Conservation (phyloP, 306 rosid genomes). For the Gleditsia sinensis region DNA sequence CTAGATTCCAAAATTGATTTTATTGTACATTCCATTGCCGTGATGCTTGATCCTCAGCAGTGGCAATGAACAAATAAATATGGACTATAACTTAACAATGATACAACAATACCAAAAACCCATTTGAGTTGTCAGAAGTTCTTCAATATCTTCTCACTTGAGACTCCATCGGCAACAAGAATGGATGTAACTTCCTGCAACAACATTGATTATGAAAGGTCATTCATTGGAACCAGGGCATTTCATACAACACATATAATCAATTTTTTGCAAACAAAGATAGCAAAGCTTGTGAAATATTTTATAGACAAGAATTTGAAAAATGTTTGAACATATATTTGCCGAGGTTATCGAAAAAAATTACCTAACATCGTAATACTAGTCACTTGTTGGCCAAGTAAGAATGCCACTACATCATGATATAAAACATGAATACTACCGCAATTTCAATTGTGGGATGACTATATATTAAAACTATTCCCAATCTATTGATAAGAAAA, state of each 20-base stretch:
- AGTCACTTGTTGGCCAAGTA: background rate
- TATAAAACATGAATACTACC: background rate
- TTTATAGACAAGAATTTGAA: background rate
- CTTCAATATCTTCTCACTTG: constrained; percentile 80
- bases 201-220: constrained; percentile 2
- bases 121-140: constrained; percentile 60
- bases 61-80: constrained; percentile 46
- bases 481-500: background rate
- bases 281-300: background rate
- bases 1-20: constrained; percentile 45
- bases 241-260: background rate
- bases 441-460: background rate
- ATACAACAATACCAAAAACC: constrained; percentile 54
- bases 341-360: background rate
- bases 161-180: constrained; percentile 82
- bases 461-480: background rate
- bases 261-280: background rate
- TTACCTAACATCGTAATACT: background rate
- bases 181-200: constrained; percentile 92
- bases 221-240: background rate
- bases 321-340: background rate
- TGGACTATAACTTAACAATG: constrained; percentile 30
- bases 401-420: background rate
- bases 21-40: constrained; percentile 51
- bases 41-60: constrained; percentile 53